Evolutionary conservation across 2,329 filamentous ascomycete genomes (phyloP), one percentile per base, ranked within the genome.

Genomic region (Zymoseptoria crescenta): DNA sequence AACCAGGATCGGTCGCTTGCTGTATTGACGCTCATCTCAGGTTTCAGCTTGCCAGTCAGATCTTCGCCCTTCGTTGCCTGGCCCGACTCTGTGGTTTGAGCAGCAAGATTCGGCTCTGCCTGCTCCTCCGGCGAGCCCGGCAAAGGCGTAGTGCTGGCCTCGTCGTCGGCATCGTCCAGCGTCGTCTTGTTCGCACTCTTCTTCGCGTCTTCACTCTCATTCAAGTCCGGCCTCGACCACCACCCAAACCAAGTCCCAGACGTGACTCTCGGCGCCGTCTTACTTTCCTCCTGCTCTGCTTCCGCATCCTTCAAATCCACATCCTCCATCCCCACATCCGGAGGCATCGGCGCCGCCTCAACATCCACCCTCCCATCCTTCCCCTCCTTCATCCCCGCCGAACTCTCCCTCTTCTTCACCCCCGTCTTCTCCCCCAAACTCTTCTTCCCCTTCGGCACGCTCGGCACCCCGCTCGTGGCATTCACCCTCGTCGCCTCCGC

Each of bases 221-320:
- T 59, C 1, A 74, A 77, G 64, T 80, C 78, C 5, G 78, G 78
- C 29, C 77, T 68, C 13, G 78, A 80, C 78, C 78, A 80, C 78
- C 78, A 80, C 21, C 76, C 75, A 48, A 75, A 74, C 77, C 77
- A 80, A 10, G 71, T 70, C 59, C 64, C 67, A 0, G 64, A 63
- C 49, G 68, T 63, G 45, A 65, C 66, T 45, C 62, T 62, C 52
- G 59, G 53, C 45, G 62, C 64, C 49, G 59, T 59, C n/a, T 60
- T 60, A 35, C 67, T 65, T 10, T 66, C 60, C 24, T 62, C 62
- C 8, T 55, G 20, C 45, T 65, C 59, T 45, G 55, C 51, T 27
- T 65, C 59, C 45, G 52, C 49, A 8, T 66, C 65, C 53, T 68
- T 63, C 20, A 56, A 54, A 51, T 60, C 64, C 49, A 59, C 56